phyloP scores from a whole-genome alignment of 2,329 filamentous ascomycete genomes.

The Alternaria triticimaculans region DNA sequence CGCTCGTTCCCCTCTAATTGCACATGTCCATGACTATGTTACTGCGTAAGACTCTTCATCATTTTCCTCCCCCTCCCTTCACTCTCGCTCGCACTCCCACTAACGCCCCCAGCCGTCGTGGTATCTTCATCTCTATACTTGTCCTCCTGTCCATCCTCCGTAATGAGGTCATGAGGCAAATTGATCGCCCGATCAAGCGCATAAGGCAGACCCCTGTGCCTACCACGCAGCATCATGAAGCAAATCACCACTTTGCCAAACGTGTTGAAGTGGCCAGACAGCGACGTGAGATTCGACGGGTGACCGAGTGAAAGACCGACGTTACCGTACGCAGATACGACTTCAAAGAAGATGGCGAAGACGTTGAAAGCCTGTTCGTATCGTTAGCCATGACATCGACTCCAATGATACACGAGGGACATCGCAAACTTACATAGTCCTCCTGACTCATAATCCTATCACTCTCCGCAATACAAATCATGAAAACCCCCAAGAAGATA shows the following conservation, averaged over 20 bases:
- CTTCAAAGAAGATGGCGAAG: constrained; percentile 54
- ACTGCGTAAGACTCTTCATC: constrained; percentile 2
- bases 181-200: constrained; percentile 73
- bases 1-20: neutral
- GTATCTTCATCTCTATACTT: neutral
- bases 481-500: constrained; percentile 89
- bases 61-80: neutral
- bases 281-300: constrained; percentile 73
- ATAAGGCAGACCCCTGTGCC: constrained; percentile 70
- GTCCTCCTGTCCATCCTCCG: neutral
- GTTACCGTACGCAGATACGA: constrained; percentile 67
- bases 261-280: constrained; percentile 80
- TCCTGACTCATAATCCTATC: constrained; percentile 67
- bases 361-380: constrained; percentile 50
- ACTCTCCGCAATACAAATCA: constrained; percentile 89
- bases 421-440: constrained; percentile 51
- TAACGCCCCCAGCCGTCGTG: neutral
- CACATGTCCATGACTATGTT: neutral
- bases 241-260: constrained; percentile 71
- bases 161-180: constrained; percentile 62
- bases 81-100: neutral
- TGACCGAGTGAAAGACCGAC: constrained; percentile 91
- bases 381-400: too few relatives aligned
- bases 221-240: constrained; percentile 70
- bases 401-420: too few relatives aligned